Percentiles rank a stretch among this genome's conserved stretches.
These are phyloP conservation scores for Microbotryomycetes sp. DNA, from an alignment of 1,284 basidiomycete species.

Conservation along the genomic window DNA sequence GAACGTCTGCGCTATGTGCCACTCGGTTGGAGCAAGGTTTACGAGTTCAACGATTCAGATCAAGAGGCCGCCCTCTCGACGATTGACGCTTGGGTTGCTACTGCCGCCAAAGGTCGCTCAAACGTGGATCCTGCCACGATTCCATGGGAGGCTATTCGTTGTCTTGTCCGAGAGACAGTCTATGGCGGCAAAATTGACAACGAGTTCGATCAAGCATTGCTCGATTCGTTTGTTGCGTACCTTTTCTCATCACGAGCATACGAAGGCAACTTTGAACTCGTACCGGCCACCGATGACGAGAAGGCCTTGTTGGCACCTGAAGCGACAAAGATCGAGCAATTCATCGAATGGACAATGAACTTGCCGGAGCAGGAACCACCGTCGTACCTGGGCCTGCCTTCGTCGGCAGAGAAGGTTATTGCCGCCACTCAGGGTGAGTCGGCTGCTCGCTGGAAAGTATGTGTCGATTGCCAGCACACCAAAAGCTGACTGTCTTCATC, in stretches of 20 bases:
- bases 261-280: conserved; percentile 83
- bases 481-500: neutral
- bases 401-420: conserved; percentile 82
- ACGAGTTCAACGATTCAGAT: conserved; percentile 97
- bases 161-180: conserved; percentile 86
- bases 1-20: conserved; percentile 91
- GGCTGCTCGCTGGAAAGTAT: neutral
- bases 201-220: conserved; percentile 82
- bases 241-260: conserved; percentile 81
- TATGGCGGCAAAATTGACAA: conserved; percentile 85
- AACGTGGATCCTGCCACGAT: conserved; percentile 85
- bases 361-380: conserved; percentile 61
- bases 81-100: conserved; percentile 79
- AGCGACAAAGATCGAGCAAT: conserved; percentile 82
- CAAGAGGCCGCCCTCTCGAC: conserved; percentile 85
- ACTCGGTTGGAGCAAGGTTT: conserved; percentile 88
- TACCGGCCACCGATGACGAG: conserved; percentile 47
- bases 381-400: conserved; percentile 83
- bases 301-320: conserved; percentile 68
- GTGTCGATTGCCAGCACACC: neutral
- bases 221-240: conserved; percentile 84
- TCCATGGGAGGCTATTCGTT: conserved; percentile 86
- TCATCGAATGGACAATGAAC: conserved; percentile 75
- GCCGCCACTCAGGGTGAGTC: conserved; percentile 78
- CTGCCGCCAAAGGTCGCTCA: conserved; percentile 72